Evolutionary conservation across 1,284 basidiomycete species (phyloP).

Genomic region (Rhodotorula sp.): DNA sequence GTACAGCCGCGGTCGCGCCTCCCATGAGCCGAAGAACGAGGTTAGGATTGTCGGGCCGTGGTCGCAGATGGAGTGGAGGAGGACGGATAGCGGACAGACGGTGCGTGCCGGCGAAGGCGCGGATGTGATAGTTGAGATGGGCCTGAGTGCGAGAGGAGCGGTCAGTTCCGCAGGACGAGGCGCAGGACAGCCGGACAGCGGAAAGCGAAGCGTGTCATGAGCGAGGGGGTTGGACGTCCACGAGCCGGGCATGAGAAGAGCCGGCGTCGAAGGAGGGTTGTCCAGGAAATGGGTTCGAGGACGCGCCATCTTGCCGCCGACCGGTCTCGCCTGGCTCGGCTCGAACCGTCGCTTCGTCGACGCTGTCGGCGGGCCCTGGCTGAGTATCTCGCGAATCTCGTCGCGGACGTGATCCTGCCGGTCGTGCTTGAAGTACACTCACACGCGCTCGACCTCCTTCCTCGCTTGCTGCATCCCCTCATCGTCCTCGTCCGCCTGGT

Average conservation of each 20-base stretch:
- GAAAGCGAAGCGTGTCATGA: neutral
- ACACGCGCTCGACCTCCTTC: constrained; percentile 66
- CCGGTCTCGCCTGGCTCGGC: neutral
- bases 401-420: constrained; percentile 45
- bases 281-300: neutral
- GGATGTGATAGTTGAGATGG: neutral
- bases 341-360: neutral
- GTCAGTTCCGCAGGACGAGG: neutral
- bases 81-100: neutral
- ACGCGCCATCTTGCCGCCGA: neutral
- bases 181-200: neutral
- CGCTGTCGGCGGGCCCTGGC: constrained; percentile 5
- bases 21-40: constrained; percentile 1
- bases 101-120: neutral
- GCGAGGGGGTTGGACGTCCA: neutral
- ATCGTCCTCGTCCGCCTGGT: constrained; percentile 3
- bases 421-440: constrained; percentile 56
- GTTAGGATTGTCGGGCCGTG: neutral
- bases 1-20: neutral
- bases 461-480: constrained; percentile 65
- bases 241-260: neutral
- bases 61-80: neutral
- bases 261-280: neutral
- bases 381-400: constrained; percentile 11
- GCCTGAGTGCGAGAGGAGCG: neutral